Conservation (phyloP, 805 yeast genomes). For the Dipodascus geniculatus region DNA sequence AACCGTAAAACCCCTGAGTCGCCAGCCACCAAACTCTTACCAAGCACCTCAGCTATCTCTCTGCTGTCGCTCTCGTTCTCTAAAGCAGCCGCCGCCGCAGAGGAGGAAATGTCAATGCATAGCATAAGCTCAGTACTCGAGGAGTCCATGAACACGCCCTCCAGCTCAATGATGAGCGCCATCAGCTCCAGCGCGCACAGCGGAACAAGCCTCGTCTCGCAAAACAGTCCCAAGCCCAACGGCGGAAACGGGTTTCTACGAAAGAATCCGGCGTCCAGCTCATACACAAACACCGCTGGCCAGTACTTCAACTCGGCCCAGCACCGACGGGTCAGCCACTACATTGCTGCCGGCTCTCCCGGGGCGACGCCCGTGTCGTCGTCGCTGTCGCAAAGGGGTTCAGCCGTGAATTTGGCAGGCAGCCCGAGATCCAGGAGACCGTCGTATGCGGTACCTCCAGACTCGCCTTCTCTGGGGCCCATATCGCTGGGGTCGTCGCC, state of each 20-base stretch:
- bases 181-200: conserved; percentile 4
- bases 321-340: conserved; percentile 3
- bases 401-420: not conserved
- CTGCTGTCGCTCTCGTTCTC: conserved; percentile 5
- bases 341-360: conserved; percentile 5
- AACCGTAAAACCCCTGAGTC: conserved; percentile 4
- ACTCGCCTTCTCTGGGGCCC: conserved; percentile 7
- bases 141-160: conserved; percentile 3
- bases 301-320: not conserved
- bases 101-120: not conserved
- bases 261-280: not conserved
- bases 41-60: conserved; percentile 8
- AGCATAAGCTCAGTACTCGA: conserved; percentile 1
- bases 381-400: not conserved
- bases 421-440: not conserved
- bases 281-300: not conserved
- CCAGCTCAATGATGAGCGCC: conserved; percentile 6
- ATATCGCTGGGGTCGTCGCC: conserved; percentile 6
- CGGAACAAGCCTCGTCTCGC: not conserved
- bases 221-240: not conserved
- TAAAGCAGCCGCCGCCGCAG: conserved; percentile 2
- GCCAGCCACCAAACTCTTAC: conserved; percentile 3
- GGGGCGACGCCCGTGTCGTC: conserved; percentile 2
- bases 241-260: not conserved
- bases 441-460: conserved; percentile 3